Percentiles rank a stretch among this genome's conserved stretches.
phyloP scores from a whole-genome alignment of 2,329 filamentous ascomycete genomes.

The Colletotrichum australisinense region DNA sequence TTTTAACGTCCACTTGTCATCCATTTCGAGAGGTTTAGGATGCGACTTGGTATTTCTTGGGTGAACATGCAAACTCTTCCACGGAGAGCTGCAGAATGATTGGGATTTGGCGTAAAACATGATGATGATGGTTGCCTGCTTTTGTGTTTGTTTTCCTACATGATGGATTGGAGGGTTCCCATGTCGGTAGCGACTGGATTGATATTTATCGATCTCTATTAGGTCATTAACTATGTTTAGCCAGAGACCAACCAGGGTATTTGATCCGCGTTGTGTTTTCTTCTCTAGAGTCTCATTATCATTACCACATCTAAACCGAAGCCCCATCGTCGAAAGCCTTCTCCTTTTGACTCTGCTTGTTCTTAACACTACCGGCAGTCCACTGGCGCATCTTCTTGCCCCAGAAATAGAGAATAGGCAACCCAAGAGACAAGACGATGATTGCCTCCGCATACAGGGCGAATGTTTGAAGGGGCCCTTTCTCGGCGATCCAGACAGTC shows the following conservation, averaged over 20 bases:
- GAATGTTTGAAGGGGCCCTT: slow-evolving; percentile 42
- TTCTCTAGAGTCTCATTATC: neutral
- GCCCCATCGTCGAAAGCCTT: slow-evolving; percentile 11
- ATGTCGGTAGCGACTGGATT: slow-evolving; percentile 10
- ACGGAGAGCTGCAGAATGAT: neutral
- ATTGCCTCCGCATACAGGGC: slow-evolving; percentile 46
- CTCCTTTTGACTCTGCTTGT: slow-evolving; percentile 23
- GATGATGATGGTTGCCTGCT: neutral
- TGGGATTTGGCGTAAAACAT: neutral
- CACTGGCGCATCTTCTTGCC: slow-evolving; percentile 40
- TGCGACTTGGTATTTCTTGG: neutral
- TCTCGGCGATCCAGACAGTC: slow-evolving; percentile 41
- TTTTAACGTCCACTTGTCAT: neutral
- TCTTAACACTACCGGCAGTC: slow-evolving; percentile 42
- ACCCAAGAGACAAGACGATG: slow-evolving; percentile 43
- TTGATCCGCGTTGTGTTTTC: too few species aligned
- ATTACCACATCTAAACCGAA: neutral
- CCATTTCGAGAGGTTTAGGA: neutral
- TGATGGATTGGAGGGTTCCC: neutral
- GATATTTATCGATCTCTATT: neutral
- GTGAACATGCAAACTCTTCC: too few species aligned
- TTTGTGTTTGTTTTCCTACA: neutral
- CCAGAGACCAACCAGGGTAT: neutral
- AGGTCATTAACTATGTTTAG: neutral
- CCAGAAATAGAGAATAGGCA: slow-evolving; percentile 42